Evolutionary conservation across 2,329 filamentous ascomycete species (phyloP).

Genomic region (Cercospora janseana): DNA sequence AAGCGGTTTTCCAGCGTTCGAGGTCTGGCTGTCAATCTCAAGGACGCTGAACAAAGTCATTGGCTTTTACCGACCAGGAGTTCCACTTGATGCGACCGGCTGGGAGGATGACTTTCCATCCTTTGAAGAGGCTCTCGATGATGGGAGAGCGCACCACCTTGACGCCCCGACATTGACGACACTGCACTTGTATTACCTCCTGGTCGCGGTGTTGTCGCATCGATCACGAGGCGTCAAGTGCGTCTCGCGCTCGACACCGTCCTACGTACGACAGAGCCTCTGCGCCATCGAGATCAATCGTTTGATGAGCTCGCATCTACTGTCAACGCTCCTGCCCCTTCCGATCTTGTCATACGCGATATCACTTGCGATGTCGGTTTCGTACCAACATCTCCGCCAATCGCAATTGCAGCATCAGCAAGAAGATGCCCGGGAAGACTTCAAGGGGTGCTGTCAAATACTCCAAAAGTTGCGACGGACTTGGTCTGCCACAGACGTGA

Average conservation of each 20-base stretch:
- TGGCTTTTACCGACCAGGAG: constrained; percentile 47
- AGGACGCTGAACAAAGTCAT: constrained; percentile 50
- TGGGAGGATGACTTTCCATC: constrained; percentile 45
- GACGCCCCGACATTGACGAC: constrained; percentile 44
- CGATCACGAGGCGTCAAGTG: constrained; percentile 47
- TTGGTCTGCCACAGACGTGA: constrained; percentile 49
- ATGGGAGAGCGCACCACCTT: constrained; percentile 46
- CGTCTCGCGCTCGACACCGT: constrained; percentile 48
- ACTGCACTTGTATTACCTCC: constrained; percentile 57
- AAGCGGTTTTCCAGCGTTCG: constrained; percentile 48
- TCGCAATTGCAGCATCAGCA: constrained; percentile 50
- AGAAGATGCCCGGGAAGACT: constrained; percentile 47
- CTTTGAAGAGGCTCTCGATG: constrained; percentile 27
- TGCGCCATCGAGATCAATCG: constrained; percentile 55
- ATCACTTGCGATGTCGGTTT: constrained; percentile 55
- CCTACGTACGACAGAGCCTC: constrained; percentile 54
- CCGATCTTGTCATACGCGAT: constrained; percentile 58
- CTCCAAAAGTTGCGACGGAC: constrained; percentile 46
- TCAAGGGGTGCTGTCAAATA: constrained; percentile 45
- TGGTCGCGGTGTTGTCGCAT: constrained; percentile 57
- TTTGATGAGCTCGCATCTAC: constrained; percentile 48
- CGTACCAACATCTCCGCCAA: constrained; percentile 57
- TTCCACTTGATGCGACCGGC: constrained; percentile 43
- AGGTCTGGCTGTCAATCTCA: constrained; percentile 48
- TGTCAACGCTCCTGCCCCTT: constrained; percentile 50